Evolutionary conservation across 1,284 basidiomycete genomes (phyloP), one percentile per base, ranked within the genome.

Genomic region (Naganishia cerealis): DNA sequence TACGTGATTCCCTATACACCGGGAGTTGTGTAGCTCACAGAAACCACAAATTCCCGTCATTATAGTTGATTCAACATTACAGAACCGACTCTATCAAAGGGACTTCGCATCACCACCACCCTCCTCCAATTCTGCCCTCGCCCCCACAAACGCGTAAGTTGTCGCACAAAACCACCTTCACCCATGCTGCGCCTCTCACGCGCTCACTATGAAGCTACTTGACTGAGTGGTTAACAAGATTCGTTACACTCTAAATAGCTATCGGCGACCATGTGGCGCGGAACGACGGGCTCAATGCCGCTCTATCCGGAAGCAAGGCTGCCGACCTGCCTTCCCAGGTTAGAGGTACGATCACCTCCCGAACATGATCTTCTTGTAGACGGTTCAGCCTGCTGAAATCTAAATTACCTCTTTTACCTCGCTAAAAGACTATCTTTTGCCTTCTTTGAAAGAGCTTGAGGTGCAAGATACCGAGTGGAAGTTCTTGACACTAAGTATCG

Each of bases 401-500:
- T 10, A 10, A 8, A 10, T 50, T 6, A 8, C n/a, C n/a, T 9
- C 24, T 24, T 50, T 15, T 16, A 7, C 8, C 9, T 46, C 24
- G 29, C 12, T 36, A 24, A 18, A 68, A 79, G 80, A 79, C 24
- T 77, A 78, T 61, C 63, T 81, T 10, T 62, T 80, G 0, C 78
- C 79, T 0, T 67, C 67, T n/a, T 70, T 80, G 18, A 65, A 73
- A 29, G 71, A 71, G 42, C 40, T 76, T 33, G 66, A 67, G 1
- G 67, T 75, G 10, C 57, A 69, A 6, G 71, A 74, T 1, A 70
- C 72, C n/a, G 78, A 75, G 15, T 81, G 78, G 79, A 78, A 78
- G 65, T 78, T 77, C 63, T 72, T 80, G 57, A 81, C 79, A 57
- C 65, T 81, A 38, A 78, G 75, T 18, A 78, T 81, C 12, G 80